These are phyloP conservation scores for Fusarium continuum DNA, from an alignment of 2,329 filamentous ascomycete species.

Conservation along the genomic window DNA sequence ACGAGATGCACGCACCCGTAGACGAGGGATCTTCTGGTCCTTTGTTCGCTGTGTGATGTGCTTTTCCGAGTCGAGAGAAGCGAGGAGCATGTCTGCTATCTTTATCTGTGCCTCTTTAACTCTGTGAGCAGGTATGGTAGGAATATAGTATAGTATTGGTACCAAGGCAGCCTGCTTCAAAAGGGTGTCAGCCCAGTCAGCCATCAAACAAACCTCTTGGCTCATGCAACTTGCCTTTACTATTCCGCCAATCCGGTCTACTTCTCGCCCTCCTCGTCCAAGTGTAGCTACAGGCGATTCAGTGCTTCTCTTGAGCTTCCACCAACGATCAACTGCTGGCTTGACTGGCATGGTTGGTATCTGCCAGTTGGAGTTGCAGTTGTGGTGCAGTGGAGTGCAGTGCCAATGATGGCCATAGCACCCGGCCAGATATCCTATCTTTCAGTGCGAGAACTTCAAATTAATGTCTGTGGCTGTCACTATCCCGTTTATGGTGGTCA, in stretches of 20 bases:
- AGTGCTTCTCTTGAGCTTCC: not conserved
- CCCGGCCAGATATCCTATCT: not conserved
- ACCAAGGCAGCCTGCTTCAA: not conserved
- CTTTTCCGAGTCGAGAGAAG: not conserved
- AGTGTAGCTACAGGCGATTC: not conserved
- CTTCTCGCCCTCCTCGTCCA: not conserved
- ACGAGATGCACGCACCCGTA: slow-evolving; percentile 26
- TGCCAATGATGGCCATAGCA: not conserved
- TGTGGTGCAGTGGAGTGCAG: not conserved
- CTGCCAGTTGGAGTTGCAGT: not conserved
- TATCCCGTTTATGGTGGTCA: not conserved
- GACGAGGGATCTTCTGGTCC: slow-evolving; percentile 8
- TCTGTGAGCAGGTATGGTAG: not conserved
- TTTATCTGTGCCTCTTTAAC: not conserved
- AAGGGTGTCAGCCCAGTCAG: not conserved
- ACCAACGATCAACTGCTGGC: not conserved
- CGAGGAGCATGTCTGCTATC: not conserved
- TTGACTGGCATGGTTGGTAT: not conserved
- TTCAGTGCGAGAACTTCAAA: not conserved
- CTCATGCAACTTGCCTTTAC: slow-evolving; percentile 3
- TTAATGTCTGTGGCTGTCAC: too few species aligned
- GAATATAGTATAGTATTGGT: too few species aligned
- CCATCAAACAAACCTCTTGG: slow-evolving; percentile 5
- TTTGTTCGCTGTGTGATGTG: not conserved
- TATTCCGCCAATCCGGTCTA: not conserved